These are phyloP conservation scores for Gaeumannomyces tritici DNA, from an alignment of 2,329 filamentous ascomycete species.

Conservation along the genomic window DNA sequence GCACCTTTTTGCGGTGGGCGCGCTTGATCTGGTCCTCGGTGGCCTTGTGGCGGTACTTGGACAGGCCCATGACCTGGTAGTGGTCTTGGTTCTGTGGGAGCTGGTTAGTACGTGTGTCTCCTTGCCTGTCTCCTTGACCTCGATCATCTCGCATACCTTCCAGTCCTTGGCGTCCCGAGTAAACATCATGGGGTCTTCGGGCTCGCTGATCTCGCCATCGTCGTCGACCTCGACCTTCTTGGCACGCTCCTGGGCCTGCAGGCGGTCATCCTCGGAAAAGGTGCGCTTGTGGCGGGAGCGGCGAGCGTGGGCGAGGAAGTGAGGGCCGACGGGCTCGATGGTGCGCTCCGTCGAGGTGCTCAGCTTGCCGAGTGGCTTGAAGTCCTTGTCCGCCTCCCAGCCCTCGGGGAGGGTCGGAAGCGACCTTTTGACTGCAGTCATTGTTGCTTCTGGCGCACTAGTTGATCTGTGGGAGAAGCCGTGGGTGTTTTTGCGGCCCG, in stretches of 20 bases:
- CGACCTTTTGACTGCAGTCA: conserved; percentile 46
- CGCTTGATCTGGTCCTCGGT: conserved; percentile 98
- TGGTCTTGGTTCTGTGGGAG: conserved; percentile 73
- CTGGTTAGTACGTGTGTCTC: background rate
- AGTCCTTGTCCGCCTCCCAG: conserved; percentile 85
- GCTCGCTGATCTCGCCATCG: conserved; percentile 82
- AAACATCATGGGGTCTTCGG: conserved; percentile 87
- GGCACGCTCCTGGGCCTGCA: conserved; percentile 88
- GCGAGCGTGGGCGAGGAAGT: conserved; percentile 95
- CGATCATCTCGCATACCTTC: conserved; percentile 58
- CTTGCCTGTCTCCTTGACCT: background rate
- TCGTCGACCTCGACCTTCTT: conserved; percentile 92
- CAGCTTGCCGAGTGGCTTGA: conserved; percentile 73
- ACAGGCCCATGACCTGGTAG: conserved; percentile 90
- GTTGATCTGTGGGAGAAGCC: background rate
- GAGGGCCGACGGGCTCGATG: conserved; percentile 91
- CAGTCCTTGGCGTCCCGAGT: conserved; percentile 95
- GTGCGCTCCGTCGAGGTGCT: conserved; percentile 73
- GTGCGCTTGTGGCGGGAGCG: conserved; percentile 94
- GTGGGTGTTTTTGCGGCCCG: background rate
- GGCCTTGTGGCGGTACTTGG: conserved; percentile 84
- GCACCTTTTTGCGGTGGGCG: conserved; percentile 98
- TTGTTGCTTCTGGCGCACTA: background rate
- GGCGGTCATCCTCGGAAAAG: conserved; percentile 96
- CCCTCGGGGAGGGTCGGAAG: conserved; percentile 69